A percentile compares a stretch with the other conserved stretches of the same genome.
These are phyloP conservation scores for Bauhinia variegata DNA, from an alignment of 306 rosid species.

Conservation along the genomic window DNA sequence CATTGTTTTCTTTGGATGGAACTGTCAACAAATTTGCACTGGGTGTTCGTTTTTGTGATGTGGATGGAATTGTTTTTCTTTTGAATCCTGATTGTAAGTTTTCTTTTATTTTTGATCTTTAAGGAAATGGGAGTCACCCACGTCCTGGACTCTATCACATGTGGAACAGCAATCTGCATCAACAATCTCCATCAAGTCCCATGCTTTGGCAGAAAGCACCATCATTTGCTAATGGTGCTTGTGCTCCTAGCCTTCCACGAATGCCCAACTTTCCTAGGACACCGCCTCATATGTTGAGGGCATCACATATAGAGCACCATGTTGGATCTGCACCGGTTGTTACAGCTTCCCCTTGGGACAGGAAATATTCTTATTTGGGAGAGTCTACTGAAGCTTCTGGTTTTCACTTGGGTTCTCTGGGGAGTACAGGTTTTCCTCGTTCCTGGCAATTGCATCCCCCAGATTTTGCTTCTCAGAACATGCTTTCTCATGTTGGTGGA, in stretches of 20 bases:
- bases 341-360: conserved; percentile 78
- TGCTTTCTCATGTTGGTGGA: conserved; percentile 70
- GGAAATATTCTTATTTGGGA: conserved; percentile 59
- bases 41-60: conserved; percentile 1
- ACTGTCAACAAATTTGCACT: conserved; percentile 15
- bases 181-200: conserved; percentile 65
- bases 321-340: conserved; percentile 86
- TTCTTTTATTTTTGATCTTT: conserved; percentile 47
- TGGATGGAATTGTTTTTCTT: conserved; percentile 23
- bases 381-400: conserved; percentile 76
- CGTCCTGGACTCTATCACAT: conserved; percentile 60
- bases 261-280: conserved; percentile 65
- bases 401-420: conserved; percentile 69
- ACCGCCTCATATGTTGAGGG: conserved; percentile 58
- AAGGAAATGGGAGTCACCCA: conserved; percentile 61
- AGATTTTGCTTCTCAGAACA: conserved; percentile 55
- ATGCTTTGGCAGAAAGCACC: conserved; percentile 72
- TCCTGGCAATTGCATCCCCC: conserved; percentile 67
- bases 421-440: conserved; percentile 64
- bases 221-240: conserved; percentile 59
- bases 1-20: conserved; percentile 18
- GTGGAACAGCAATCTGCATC: conserved; percentile 66
- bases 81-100: conserved; percentile 24
- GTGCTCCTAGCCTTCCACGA: conserved; percentile 59
- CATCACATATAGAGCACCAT: conserved; percentile 62